Percentiles rank a stretch among this genome's conserved stretches.
Conservation (phyloP, 176 grass and related monocot genomes). For the Avena eriantha region DNA sequence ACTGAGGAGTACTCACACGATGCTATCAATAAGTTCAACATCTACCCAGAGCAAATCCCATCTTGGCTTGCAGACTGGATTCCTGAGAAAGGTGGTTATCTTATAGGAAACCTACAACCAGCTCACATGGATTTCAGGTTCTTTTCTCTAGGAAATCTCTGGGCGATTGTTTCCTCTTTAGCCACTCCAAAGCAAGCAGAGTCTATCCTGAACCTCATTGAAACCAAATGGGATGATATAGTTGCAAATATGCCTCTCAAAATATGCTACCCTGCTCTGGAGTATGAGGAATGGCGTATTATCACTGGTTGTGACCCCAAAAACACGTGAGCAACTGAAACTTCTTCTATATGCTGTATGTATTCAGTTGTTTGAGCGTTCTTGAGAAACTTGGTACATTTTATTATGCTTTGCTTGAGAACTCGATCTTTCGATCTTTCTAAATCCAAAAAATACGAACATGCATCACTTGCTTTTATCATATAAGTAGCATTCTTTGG, state of each 20-base stretch:
- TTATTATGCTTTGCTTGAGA: conserved; percentile 19
- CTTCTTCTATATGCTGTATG: conserved; percentile 39
- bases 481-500: conserved; percentile 22
- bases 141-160: conserved; percentile 94
- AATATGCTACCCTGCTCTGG: conserved; percentile 96
- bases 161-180: conserved; percentile 87
- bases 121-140: conserved; percentile 99
- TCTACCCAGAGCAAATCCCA: conserved; percentile 90
- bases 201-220: conserved; percentile 89
- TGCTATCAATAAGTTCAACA: conserved; percentile 93
- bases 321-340: conserved; percentile 74
- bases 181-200: conserved; percentile 83
- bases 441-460: conserved; percentile 24
- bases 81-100: conserved; percentile 88
- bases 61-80: conserved; percentile 87
- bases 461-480: conserved; percentile 27
- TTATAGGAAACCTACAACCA: conserved; percentile 89
- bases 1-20: conserved; percentile 91
- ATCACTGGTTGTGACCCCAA: conserved; percentile 97
- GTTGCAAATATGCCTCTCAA: conserved; percentile 94
- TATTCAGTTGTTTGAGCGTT: conserved; percentile 13
- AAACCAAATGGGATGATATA: conserved; percentile 98
- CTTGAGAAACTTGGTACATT: conserved; percentile 30
- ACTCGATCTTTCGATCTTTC: conserved; percentile 19
- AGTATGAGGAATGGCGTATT: conserved; percentile 95